A percentile compares a stretch with the other conserved stretches of the same genome.
phyloP scores from a whole-genome alignment of 2,329 filamentous ascomycete species.

The Curvularia spicifera region DNA sequence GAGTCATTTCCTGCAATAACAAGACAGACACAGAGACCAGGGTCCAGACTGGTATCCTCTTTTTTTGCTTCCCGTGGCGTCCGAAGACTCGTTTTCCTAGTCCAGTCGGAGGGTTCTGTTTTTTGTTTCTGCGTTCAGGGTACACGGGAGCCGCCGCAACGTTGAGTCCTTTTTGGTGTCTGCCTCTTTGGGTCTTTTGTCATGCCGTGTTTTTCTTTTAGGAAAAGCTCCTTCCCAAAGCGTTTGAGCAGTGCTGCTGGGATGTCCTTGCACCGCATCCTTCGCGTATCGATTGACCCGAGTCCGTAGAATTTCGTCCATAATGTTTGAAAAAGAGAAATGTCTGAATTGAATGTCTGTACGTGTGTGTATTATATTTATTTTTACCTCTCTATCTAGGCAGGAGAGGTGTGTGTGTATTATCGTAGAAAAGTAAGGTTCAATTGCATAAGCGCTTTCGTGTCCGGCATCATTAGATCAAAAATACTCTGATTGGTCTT shows the following conservation, averaged over 20 bases:
- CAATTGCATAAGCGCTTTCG: slow-evolving; percentile 1
- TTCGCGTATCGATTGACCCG: background rate
- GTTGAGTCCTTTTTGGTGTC: background rate
- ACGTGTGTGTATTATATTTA: background rate
- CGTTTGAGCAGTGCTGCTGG: background rate
- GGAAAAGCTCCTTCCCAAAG: background rate
- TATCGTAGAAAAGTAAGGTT: background rate
- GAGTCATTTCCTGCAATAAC: too few species aligned
- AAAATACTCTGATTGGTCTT: background rate
- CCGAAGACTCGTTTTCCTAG: too few species aligned
- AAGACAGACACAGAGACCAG: background rate
- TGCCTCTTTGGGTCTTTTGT: background rate
- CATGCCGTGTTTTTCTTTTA: background rate
- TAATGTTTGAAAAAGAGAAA: background rate
- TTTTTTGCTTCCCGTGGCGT: background rate
- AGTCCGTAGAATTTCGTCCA: background rate
- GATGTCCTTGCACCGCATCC: background rate
- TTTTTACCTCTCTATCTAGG: background rate
- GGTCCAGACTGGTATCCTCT: background rate
- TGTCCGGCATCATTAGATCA: background rate
- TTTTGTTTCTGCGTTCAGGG: background rate
- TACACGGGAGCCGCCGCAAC: background rate
- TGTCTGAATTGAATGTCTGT: background rate
- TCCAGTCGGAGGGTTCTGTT: background rate
- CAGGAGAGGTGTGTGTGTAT: background rate